Conservation (phyloP, 768 basidiomycete genomes). For the Amanita pallidorosea region DNA sequence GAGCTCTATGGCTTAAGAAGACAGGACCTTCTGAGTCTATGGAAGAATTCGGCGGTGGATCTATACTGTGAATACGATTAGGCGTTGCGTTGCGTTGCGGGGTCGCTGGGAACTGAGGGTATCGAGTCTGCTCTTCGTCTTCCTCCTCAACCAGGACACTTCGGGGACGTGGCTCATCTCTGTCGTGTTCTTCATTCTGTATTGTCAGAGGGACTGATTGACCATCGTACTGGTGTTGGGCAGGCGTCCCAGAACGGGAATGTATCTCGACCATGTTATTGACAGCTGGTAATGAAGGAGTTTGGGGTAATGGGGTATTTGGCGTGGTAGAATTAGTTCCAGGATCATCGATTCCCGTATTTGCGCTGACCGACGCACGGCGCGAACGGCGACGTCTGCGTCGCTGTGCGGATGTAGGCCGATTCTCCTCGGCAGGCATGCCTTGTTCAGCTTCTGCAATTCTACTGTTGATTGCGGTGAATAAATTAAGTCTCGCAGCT, state of each 20-base stretch:
- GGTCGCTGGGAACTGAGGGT: conserved; percentile 29
- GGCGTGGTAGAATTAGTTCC: conserved; percentile 40
- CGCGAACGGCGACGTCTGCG: conserved; percentile 49
- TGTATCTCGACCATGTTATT: conserved; percentile 28
- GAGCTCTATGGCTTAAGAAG: conserved; percentile 33
- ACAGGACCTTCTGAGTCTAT: conserved; percentile 42
- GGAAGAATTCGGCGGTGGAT: conserved; percentile 38
- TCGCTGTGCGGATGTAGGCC: conserved; percentile 35
- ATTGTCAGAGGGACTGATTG: background rate
- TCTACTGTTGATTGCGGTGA: conserved; percentile 50
- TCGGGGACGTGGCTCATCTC: conserved; percentile 32
- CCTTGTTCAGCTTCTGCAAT: conserved; percentile 48
- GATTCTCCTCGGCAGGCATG: conserved; percentile 47
- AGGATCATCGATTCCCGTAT: conserved; percentile 41
- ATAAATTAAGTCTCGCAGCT: conserved; percentile 59
- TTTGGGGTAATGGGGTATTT: conserved; percentile 48
- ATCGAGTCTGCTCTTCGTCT: conserved; percentile 15
- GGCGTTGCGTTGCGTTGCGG: conserved; percentile 27
- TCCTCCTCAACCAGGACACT: conserved; percentile 47
- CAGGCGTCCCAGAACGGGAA: conserved; percentile 30
- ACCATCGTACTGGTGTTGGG: background rate
- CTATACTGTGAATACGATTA: conserved; percentile 34
- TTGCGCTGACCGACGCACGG: conserved; percentile 28
- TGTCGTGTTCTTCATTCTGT: background rate
- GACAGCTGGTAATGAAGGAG: conserved; percentile 35